Evolutionary conservation across 116 monocot species (phyloP), one percentile per base, ranked within the genome.

Genomic region (Phalaenopsis hybrid): DNA sequence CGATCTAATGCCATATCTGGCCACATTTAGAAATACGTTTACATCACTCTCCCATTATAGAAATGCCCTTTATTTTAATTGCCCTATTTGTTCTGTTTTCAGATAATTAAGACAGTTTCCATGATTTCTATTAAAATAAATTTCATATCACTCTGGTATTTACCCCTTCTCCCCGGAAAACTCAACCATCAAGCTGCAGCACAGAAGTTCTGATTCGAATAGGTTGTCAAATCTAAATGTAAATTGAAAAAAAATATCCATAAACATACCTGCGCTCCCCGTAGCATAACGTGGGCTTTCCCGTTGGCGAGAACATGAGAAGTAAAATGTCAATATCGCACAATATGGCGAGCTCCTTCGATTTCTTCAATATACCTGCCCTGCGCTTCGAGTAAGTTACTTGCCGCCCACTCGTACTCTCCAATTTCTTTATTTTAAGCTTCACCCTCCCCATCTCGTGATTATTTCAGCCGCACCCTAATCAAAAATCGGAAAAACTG

Each of bases 331-430:
- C 6, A 4, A 23, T 5, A 68, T 97, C 96, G 44, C 96, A 97
- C 43, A 97, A 79, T 20, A 94, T 92, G 4, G 94, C 92, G 5
- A 97, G 86, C 80, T 97, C 96, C 81, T 84, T 94, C 2, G 94
- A 90, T 76, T 97, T 97, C 87, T 97, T 97, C 78, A 94, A 44
- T 44, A 97, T 94, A 34, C 96, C 94, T 0, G 87, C 87, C 58
- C 91, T 84, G 63, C 94, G 81, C 76, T 96, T 96, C 44, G 94
- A 96, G 81, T 91, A 96, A 4, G 96, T 96, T 5, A 92, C 89
- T 34, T 96, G 94, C 13, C 96, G 81, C 16, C 92, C 89, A 23
- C 86, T 88, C 20, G 75, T 85, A 10, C 88, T 91, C 78, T 96
- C 96, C 86, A 96, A 78, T 81, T 89, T 88, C 90, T 90, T 91